Evolutionary conservation across 495 filamentous ascomycete species (phyloP), one percentile per base, ranked within the genome.

Genomic region (Penicillium nucicola): DNA sequence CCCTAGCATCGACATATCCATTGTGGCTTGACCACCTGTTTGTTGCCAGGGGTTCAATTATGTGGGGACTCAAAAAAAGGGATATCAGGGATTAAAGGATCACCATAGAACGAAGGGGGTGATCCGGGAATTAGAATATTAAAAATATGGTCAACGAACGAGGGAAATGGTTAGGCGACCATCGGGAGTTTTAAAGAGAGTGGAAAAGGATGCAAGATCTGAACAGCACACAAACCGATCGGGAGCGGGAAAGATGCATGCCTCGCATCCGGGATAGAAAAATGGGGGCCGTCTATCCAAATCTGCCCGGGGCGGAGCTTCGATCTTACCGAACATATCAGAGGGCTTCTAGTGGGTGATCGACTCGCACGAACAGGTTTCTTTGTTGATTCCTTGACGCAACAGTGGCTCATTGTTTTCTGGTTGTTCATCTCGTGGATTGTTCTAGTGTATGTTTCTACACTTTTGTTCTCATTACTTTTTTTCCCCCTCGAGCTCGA

Each of bases 1-100:
- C 58, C 69, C 69, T 37, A 72, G 42, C 25, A 72, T 60, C 48
- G 69, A 72, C 71, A 75, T 28, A 9, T 28, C 25, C 25, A 28
- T 28, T 6, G 25, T 28, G 25, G 25, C 25, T 28, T 28, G 25
- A 28, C 25, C 25, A 53, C 22, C 40, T 43, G 44, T 50, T 23
- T 15, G 38, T 46, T 30, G 22, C 19, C 19, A 45, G 28, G 25
- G 30, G 15, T 6, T 38, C 17, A 30, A 51, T 9, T 32, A 42
- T 28, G 42, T 22, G 38, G 39, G 40, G 19, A 41, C 18, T 13
- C 42, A 50, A 28, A 42, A 42, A 50, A 48, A 39, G 38, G 44
- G 37, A 52, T 28, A 40, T 28, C n/a, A 31, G 15, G 12, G 28
- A 34, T 55, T 39, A 55, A 38, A 30, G 44, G 46, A 56, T 47